Evolutionary conservation across 129 eudicot species (phyloP).

Genomic region (Silybum marianum): DNA sequence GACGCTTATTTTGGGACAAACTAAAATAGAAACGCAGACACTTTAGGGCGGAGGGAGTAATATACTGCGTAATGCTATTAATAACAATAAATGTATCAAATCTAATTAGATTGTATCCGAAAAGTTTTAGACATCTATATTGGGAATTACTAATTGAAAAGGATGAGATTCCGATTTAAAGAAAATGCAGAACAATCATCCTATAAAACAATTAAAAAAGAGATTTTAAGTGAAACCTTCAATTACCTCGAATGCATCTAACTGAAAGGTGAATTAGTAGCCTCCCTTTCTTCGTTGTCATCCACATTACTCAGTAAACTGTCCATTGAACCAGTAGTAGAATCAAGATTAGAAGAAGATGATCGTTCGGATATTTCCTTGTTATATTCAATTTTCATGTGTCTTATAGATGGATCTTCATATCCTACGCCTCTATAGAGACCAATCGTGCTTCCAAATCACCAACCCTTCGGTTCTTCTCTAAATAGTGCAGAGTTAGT

Average conservation of each 20-base stretch:
- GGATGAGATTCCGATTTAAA: conserved; percentile 7
- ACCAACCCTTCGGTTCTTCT: conserved; percentile 88
- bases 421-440: conserved; percentile 81
- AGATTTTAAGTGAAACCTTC: neutral
- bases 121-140: no score
- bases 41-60: no score
- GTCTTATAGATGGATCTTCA: conserved; percentile 53
- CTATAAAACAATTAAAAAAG: neutral
- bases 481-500: conserved; percentile 32
- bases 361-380: conserved; percentile 34
- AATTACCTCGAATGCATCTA: conserved; percentile 41
- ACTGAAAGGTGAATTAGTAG: conserved; percentile 13
- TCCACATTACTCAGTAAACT: neutral
- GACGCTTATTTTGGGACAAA: no score
- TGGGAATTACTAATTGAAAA: neutral
- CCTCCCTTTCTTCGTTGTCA: conserved; percentile 19
- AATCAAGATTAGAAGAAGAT: conserved; percentile 29
- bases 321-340: conserved; percentile 18
- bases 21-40: no score
- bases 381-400: conserved; percentile 28
- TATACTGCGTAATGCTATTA: no score
- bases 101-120: no score
- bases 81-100: no score
- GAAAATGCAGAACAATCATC: conserved; percentile 6
- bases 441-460: conserved; percentile 80